Percentiles rank a stretch among this genome's conserved stretches.
Conservation (phyloP, 306 rosid species). For the Leucaena leucocephala region DNA sequence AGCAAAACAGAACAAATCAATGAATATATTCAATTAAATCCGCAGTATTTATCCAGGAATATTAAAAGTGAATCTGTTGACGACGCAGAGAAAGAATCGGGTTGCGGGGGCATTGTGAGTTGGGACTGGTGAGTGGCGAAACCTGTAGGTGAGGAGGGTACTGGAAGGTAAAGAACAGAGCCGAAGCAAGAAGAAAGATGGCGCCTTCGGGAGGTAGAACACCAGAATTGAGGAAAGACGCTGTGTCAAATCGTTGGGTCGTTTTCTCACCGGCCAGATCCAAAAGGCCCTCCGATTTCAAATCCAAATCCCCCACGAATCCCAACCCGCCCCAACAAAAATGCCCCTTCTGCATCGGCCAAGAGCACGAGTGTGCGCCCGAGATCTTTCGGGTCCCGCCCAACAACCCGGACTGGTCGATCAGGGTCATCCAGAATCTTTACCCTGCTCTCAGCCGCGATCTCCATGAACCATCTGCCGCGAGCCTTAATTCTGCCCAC, state of each 20-base stretch:
- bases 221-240: conserved; percentile 53
- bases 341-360: conserved; percentile 87
- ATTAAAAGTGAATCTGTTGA: neutral
- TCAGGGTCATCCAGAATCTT: conserved; percentile 81
- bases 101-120: neutral
- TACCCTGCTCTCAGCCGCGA: conserved; percentile 70
- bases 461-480: conserved; percentile 3
- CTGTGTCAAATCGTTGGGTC: conserved; percentile 58
- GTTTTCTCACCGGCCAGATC: conserved; percentile 64
- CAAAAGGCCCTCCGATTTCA: conserved; percentile 60
- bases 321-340: conserved; percentile 34
- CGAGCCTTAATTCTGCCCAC: neutral
- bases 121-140: neutral
- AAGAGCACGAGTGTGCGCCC: conserved; percentile 80
- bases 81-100: neutral
- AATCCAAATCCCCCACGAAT: conserved; percentile 62
- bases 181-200: conserved; percentile 3
- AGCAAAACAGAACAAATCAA: too few species aligned
- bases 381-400: conserved; percentile 78
- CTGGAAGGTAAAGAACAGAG: neutral
- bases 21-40: too few species aligned
- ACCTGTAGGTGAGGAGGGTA: neutral
- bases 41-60: too few species aligned
- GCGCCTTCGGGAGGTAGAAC: conserved; percentile 18
- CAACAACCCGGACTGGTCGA: conserved; percentile 54